A percentile compares a stretch with the other conserved stretches of the same genome.
Conservation (phyloP, 1,284 basidiomycete species). For the Malassezia nana region DNA sequence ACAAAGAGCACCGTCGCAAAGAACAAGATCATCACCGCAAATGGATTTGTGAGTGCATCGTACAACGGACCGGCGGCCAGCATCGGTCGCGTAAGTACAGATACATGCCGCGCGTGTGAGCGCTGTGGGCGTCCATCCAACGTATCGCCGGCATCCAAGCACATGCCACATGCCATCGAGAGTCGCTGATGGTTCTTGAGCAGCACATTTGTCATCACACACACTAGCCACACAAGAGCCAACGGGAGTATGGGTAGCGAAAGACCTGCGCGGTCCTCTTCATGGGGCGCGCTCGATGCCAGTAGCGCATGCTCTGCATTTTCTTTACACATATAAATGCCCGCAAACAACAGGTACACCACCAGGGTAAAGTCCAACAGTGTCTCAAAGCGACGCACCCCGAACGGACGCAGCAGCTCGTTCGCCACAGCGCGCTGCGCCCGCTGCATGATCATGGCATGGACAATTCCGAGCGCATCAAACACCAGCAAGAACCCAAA, state of each 20-base stretch:
- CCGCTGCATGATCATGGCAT: slow-evolving; percentile 10
- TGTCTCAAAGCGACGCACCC: slow-evolving; percentile 64
- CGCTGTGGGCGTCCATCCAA: slow-evolving; percentile 9
- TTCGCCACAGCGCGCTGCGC: not conserved
- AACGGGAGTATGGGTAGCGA: slow-evolving; percentile 28
- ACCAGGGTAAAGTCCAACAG: slow-evolving; percentile 75
- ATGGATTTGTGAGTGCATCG: slow-evolving; percentile 39
- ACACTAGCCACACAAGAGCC: slow-evolving; percentile 22
- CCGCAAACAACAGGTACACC: slow-evolving; percentile 78
- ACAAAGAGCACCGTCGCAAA: slow-evolving; percentile 33
- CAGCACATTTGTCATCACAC: slow-evolving; percentile 31
- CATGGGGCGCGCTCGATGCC: slow-evolving; percentile 23
- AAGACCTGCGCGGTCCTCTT: slow-evolving; percentile 15
- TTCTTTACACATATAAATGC: slow-evolving; percentile 87
- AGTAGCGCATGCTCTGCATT: slow-evolving; percentile 54
- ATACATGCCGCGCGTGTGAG: slow-evolving; percentile 20
- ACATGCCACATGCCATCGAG: slow-evolving; percentile 43
- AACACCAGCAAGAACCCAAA: slow-evolving; percentile 93
- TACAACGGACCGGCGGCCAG: slow-evolving; percentile 23
- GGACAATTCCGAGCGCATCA: slow-evolving; percentile 56
- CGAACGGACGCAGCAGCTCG: slow-evolving; percentile 44
- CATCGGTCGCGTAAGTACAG: slow-evolving; percentile 24
- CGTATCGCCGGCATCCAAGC: slow-evolving; percentile 25
- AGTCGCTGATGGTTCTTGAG: slow-evolving; percentile 39
- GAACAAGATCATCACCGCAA: slow-evolving; percentile 42